phyloP scores from a whole-genome alignment of 2,329 filamentous ascomycete species.

The Byssochlamys sp. region DNA sequence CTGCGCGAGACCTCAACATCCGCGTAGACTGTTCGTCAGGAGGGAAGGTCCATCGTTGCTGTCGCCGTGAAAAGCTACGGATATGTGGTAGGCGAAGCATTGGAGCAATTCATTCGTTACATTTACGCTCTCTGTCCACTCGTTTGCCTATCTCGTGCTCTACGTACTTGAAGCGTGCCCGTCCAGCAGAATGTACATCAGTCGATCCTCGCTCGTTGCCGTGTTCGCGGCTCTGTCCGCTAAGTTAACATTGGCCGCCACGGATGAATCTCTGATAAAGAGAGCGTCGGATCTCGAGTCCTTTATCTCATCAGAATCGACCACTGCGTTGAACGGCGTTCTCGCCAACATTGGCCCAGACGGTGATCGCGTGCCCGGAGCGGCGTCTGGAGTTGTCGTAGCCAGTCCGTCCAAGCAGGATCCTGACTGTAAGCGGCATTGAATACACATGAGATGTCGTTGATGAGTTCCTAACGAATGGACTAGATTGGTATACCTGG shows the following conservation, averaged over 20 bases:
- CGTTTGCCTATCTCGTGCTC: neutral
- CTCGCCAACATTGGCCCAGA: conserved; percentile 47
- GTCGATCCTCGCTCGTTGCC: neutral
- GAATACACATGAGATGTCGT: neutral
- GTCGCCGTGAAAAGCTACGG: neutral
- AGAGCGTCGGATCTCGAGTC: neutral
- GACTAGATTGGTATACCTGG: conserved; percentile 69
- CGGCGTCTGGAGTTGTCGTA: conserved; percentile 43
- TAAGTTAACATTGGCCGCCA: neutral
- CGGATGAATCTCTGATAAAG: neutral
- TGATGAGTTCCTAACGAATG: neutral
- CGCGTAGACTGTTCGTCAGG: neutral
- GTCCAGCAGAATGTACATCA: neutral
- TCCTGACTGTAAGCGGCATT: conserved; percentile 41
- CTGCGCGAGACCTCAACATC: neutral
- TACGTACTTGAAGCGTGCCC: neutral
- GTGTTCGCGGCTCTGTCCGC: neutral
- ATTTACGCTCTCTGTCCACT: neutral
- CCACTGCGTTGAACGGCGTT: conserved; percentile 42
- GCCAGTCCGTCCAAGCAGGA: conserved; percentile 46
- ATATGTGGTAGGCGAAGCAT: neutral
- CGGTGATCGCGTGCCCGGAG: conserved; percentile 41
- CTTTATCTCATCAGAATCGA: conserved; percentile 35
- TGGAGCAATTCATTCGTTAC: neutral
- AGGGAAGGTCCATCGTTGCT: neutral